A percentile compares a stretch with the other conserved stretches of the same genome.
Evolutionary conservation across 306 rosid species (phyloP).

Genomic region (Prunus mira): DNA sequence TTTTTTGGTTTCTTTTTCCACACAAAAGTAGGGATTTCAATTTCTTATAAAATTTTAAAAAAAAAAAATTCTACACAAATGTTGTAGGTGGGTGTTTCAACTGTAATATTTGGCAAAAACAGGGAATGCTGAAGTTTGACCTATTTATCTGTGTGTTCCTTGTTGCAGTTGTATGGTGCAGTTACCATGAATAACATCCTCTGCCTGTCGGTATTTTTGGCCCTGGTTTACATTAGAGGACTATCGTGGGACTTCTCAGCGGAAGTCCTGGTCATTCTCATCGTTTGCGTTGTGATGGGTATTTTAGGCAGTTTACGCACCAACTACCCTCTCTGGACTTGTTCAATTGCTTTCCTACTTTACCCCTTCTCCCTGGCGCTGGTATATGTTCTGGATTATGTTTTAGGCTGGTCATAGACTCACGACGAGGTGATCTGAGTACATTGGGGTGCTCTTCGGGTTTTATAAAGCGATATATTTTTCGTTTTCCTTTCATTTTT

Average conservation of each 20-base stretch:
- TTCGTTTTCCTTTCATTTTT: neutral
- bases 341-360: constrained; percentile 66
- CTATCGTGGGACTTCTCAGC: constrained; percentile 93
- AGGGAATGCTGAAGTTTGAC: neutral
- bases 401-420: constrained; percentile 85
- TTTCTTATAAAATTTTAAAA: no score
- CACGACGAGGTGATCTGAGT: neutral
- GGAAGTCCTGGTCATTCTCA: constrained; percentile 77
- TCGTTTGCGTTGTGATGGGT: constrained; percentile 81
- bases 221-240: constrained; percentile 75
- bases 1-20: neutral
- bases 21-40: neutral
- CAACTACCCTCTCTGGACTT: constrained; percentile 81
- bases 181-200: constrained; percentile 91
- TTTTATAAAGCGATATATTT: neutral
- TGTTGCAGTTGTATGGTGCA: constrained; percentile 84
- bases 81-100: no score
- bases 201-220: constrained; percentile 89
- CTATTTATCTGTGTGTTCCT: neutral
- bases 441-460: neutral
- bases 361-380: constrained; percentile 85
- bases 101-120: neutral
- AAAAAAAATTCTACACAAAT: no score
- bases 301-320: constrained; percentile 79
- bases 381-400: constrained; percentile 86